Percentiles rank a stretch among this genome's conserved stretches.
phyloP scores from a whole-genome alignment of 768 basidiomycete species.

The Trametes cingulata region DNA sequence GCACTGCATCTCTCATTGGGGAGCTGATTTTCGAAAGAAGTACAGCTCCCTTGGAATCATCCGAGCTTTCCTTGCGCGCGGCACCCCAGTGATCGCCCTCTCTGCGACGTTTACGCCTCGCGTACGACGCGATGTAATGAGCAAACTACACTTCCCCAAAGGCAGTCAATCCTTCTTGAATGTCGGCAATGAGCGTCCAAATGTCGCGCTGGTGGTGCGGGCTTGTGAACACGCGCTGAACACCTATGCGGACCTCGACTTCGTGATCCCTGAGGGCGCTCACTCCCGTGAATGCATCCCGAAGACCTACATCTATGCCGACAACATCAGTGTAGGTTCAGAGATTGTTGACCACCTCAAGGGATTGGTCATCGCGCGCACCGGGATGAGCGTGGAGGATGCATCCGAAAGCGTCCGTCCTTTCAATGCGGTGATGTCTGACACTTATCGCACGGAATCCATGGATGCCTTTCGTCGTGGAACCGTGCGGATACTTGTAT shows the following conservation, averaged over 20 bases:
- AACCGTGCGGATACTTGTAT: slow-evolving; percentile 23
- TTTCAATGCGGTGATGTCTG: slow-evolving; percentile 23
- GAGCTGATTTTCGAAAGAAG: slow-evolving; percentile 31
- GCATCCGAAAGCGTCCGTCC: slow-evolving; percentile 12
- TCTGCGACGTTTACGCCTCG: slow-evolving; percentile 25
- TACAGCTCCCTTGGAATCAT: slow-evolving; percentile 27
- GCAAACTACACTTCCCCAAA: slow-evolving; percentile 20
- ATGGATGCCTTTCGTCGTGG: slow-evolving; percentile 25
- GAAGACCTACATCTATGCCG: slow-evolving; percentile 31
- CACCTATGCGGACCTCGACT: slow-evolving; percentile 29
- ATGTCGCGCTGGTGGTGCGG: slow-evolving; percentile 29
- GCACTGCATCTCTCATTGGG: slow-evolving; percentile 36
- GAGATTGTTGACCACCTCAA: slow-evolving; percentile 24
- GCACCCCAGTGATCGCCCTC: slow-evolving; percentile 24
- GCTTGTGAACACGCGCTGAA: slow-evolving; percentile 26
- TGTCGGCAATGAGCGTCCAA: slow-evolving; percentile 28
- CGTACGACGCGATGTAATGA: slow-evolving; percentile 19
- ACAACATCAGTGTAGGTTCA: slow-evolving; percentile 21
- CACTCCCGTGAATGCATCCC: slow-evolving; percentile 13
- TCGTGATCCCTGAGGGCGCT: slow-evolving; percentile 21
- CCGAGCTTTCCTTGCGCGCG: slow-evolving; percentile 27
- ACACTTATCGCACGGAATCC: slow-evolving; percentile 18
- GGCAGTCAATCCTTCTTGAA: slow-evolving; percentile 13
- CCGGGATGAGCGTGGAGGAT: neutral
- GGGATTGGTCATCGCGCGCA: neutral